Conservation (phyloP, 179 eudicot genomes). For the Drosera spatulata region DNA sequence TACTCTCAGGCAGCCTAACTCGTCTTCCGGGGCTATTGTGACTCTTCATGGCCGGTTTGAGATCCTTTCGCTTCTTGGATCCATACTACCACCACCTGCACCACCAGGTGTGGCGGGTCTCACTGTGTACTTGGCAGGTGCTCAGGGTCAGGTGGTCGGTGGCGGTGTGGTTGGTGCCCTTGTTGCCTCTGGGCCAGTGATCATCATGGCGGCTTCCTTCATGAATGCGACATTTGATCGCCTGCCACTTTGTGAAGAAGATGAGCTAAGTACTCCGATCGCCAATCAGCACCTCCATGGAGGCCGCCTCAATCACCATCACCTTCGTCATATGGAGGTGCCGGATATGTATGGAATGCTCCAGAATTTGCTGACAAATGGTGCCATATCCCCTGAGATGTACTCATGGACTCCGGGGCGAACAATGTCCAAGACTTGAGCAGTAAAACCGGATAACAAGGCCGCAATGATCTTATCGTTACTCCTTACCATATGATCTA, state of each 20-base stretch:
- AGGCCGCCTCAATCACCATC: constrained; percentile 18
- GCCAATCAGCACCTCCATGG: constrained; percentile 19
- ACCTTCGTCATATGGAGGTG: constrained; percentile 19
- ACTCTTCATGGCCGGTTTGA: constrained; percentile 32
- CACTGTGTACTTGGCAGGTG: constrained; percentile 26
- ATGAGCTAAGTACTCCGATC: constrained; percentile 11
- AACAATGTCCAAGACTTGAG: constrained; percentile 21
- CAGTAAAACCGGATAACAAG: no score
- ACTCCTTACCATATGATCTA: no score
- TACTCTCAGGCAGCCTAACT: constrained; percentile 25
- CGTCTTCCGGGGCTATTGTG: constrained; percentile 20
- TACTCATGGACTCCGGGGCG: constrained; percentile 32
- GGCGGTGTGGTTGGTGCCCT: constrained; percentile 35
- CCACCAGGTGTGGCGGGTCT: constrained; percentile 30
- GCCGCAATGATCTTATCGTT: no score
- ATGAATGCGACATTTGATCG: constrained; percentile 30
- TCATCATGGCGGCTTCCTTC: constrained; percentile 32
- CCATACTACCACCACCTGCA: constrained; percentile 29
- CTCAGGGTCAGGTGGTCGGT: constrained; percentile 38
- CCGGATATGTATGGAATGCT: constrained; percentile 22
- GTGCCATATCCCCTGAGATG: constrained; percentile 23
- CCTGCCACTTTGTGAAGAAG: constrained; percentile 20
- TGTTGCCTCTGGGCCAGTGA: constrained; percentile 28
- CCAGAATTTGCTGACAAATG: constrained; percentile 22
- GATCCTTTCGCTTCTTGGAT: constrained; percentile 29